These are phyloP conservation scores for Miscanthus sacchariflorus DNA, from an alignment of 202 grass and related monocot genomes.

Conservation along the genomic window DNA sequence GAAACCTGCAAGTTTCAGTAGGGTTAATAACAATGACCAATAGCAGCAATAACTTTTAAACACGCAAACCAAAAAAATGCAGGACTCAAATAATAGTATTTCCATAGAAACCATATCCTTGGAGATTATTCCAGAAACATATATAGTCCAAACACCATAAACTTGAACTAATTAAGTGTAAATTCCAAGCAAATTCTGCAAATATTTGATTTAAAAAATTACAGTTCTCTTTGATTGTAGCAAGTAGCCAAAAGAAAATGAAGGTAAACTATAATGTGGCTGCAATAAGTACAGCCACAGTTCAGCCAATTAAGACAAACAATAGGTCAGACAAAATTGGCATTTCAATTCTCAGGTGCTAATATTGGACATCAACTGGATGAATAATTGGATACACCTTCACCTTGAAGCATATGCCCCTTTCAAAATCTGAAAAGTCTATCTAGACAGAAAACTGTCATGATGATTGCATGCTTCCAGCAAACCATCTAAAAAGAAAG, in stretches of 20 bases:
- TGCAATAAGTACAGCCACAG: background rate
- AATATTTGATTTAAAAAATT: background rate
- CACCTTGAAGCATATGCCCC: background rate
- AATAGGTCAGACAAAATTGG: background rate
- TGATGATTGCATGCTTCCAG: background rate
- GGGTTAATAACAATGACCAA: background rate
- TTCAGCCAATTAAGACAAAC: background rate
- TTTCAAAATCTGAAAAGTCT: background rate
- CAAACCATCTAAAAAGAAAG: background rate
- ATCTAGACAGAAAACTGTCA: conserved; percentile 6
- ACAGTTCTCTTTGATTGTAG: background rate
- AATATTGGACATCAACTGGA: background rate
- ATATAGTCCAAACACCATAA: background rate
- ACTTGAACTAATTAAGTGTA: background rate
- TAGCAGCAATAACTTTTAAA: background rate
- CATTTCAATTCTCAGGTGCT: background rate
- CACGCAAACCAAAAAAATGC: background rate
- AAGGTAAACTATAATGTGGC: background rate
- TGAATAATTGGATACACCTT: background rate
- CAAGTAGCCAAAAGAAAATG: background rate
- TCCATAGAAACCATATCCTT: background rate
- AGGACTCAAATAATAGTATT: background rate
- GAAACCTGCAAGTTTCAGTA: conserved; percentile 31
- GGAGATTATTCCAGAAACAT: background rate
- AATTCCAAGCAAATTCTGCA: background rate